A percentile compares a stretch with the other conserved stretches of the same genome.
These are phyloP conservation scores for Solanum medicagineum DNA, from an alignment of 257 asterid genomes.

Conservation along the genomic window DNA sequence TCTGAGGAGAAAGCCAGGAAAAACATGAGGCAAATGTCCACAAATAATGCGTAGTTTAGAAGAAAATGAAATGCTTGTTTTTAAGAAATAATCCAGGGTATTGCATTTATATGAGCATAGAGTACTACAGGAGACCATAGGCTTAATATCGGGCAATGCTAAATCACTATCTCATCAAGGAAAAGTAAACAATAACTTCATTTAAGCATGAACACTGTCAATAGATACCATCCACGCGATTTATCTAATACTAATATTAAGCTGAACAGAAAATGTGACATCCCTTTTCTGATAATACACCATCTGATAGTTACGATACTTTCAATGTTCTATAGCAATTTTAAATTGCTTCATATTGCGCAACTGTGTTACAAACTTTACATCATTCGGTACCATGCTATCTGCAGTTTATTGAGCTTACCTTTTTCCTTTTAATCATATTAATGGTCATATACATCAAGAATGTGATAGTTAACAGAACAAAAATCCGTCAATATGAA, in stretches of 20 bases:
- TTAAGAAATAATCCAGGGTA: neutral
- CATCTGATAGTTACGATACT: neutral
- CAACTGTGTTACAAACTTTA: neutral
- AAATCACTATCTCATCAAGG: neutral
- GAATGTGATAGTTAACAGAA: neutral
- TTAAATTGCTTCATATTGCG: neutral
- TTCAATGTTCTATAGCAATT: neutral
- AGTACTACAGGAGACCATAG: neutral
- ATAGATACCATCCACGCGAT: neutral
- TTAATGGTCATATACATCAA: neutral
- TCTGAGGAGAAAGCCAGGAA: slow-evolving; percentile 17
- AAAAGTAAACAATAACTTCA: neutral
- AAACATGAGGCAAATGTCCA: neutral
- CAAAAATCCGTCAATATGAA: neutral
- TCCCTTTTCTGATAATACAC: neutral
- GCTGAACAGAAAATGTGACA: neutral
- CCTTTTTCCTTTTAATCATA: neutral
- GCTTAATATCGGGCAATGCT: neutral
- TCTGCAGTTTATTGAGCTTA: neutral
- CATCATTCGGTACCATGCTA: neutral
- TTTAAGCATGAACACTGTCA: neutral
- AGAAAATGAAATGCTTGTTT: neutral
- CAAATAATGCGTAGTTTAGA: neutral
- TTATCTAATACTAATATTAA: neutral
- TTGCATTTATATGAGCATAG: neutral